Percentiles rank a stretch among this genome's conserved stretches.
phyloP scores from a whole-genome alignment of 371 early-diverging fungal species.

The Apophysomyces variabilis region DNA sequence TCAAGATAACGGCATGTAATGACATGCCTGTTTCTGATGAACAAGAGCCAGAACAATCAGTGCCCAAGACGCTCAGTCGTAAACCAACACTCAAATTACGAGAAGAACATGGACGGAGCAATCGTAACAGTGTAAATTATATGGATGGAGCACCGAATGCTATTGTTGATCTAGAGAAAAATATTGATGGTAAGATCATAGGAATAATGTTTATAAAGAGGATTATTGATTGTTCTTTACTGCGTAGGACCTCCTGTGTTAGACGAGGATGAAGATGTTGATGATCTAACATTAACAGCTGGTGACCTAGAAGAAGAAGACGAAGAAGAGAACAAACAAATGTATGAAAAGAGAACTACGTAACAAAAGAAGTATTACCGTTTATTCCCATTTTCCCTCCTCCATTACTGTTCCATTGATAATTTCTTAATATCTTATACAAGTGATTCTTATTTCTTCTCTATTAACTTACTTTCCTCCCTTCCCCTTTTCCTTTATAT shows the following conservation, averaged over 20 bases:
- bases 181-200: conserved; percentile 34
- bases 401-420: conserved; percentile 2
- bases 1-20: not conserved
- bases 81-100: conserved; percentile 12
- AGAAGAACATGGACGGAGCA: conserved; percentile 47
- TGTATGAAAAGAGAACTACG: not conserved
- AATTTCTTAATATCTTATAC: conserved; percentile 9
- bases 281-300: conserved; percentile 34
- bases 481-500: not conserved
- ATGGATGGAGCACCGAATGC: conserved; percentile 54
- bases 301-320: conserved; percentile 14
- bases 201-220: not conserved
- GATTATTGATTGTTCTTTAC: conserved; percentile 2
- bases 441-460: not conserved
- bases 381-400: conserved; percentile 8
- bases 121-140: conserved; percentile 58
- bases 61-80: not conserved
- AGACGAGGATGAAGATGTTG: conserved; percentile 50
- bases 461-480: not conserved
- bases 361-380: conserved; percentile 7
- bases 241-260: conserved; percentile 40
- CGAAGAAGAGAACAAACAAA: conserved; percentile 4
- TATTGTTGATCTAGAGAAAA: conserved; percentile 54
- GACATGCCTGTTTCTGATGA: not conserved
- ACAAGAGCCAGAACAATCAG: not conserved